Conservation (phyloP, 495 filamentous ascomycete species). For the Tuber microsphaerosporum region DNA sequence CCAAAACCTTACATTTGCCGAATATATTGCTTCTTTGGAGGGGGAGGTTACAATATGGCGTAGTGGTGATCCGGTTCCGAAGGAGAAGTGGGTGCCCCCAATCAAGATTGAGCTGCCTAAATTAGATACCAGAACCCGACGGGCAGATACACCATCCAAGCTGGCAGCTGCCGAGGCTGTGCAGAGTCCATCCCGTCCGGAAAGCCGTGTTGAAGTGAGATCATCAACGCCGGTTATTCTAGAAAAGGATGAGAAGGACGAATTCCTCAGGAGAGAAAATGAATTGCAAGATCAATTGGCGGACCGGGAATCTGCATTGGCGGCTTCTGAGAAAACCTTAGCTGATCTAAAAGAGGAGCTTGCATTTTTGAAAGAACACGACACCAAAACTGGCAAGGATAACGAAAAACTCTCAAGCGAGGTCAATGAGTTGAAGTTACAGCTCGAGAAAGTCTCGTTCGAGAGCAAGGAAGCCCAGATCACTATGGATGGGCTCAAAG, state of each 20-base stretch:
- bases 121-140: conserved; percentile 55
- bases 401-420: conserved; percentile 79
- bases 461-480: conserved; percentile 95
- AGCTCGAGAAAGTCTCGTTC: conserved; percentile 86
- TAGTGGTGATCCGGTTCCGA: conserved; percentile 77
- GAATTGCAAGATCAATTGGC: conserved; percentile 93
- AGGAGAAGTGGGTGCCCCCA: conserved; percentile 68
- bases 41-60: conserved; percentile 81
- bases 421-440: conserved; percentile 87
- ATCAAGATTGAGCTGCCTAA: conserved; percentile 51
- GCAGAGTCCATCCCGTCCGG: conserved; percentile 62
- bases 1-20: conserved; percentile 80
- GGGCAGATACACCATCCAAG: conserved; percentile 77
- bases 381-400: conserved; percentile 68
- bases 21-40: conserved; percentile 76
- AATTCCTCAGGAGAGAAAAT: conserved; percentile 91
- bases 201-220: conserved; percentile 63
- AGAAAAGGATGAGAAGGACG: conserved; percentile 94
- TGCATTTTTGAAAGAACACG: conserved; percentile 69
- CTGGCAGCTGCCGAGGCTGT: conserved; percentile 49
- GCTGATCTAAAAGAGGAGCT: conserved; percentile 79
- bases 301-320: conserved; percentile 79
- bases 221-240: conserved; percentile 59
- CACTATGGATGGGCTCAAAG: conserved; percentile 94
- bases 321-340: conserved; percentile 66